Evolutionary conservation across 345 rosid genomes (phyloP).

Genomic region (Eutrema japonicum): DNA sequence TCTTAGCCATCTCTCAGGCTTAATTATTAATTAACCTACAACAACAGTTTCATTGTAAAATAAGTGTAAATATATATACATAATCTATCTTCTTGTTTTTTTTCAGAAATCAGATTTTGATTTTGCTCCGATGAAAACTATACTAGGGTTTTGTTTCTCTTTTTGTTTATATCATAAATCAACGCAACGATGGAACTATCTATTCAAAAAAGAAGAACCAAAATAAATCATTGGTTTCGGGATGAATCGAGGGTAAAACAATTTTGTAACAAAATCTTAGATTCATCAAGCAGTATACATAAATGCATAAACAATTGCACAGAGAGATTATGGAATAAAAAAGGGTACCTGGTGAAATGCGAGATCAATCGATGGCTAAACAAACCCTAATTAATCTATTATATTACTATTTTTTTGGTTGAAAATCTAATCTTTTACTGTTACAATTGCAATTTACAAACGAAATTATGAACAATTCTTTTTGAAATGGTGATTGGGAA

Average conservation of each 20-base stretch:
- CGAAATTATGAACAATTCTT: background rate
- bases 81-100: background rate
- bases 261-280: background rate
- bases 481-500: conserved; percentile 18
- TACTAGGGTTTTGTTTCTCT: background rate
- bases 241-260: conserved; percentile 4
- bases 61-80: background rate
- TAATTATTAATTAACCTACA: conserved; percentile 13
- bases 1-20: conserved; percentile 48
- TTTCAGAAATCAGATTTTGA: background rate
- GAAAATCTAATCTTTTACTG: background rate
- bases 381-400: conserved; percentile 18
- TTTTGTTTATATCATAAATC: conserved; percentile 3
- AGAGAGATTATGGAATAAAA: background rate
- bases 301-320: conserved; percentile 11
- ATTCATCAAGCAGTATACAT: background rate
- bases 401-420: background rate
- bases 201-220: background rate
- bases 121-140: background rate
- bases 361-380: conserved; percentile 17
- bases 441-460: conserved; percentile 22
- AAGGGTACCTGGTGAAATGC: conserved; percentile 32
- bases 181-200: background rate
- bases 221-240: background rate
- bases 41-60: background rate